Evolutionary conservation across 2,329 filamentous ascomycete genomes (phyloP).

Genomic region (Diaporthe sp.): DNA sequence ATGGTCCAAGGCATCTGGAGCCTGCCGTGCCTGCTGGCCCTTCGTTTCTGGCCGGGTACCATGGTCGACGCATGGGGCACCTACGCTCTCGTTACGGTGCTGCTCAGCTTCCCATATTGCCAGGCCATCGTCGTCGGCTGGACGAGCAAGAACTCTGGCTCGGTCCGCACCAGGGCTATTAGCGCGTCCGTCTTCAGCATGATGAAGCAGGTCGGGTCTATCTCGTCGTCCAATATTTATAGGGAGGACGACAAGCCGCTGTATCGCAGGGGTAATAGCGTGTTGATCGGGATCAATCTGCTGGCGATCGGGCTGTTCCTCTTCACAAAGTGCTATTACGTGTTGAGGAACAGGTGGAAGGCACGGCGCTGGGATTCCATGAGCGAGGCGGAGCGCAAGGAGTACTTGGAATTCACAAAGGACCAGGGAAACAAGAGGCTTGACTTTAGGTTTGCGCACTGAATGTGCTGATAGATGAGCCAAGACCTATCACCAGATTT

Average conservation of each 20-base stretch:
- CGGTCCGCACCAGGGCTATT: constrained; percentile 72
- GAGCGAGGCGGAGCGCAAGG: constrained; percentile 60
- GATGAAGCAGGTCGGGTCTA: constrained; percentile 38
- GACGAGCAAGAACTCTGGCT: constrained; percentile 71
- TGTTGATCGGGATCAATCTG: constrained; percentile 64
- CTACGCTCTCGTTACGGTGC: constrained; percentile 62
- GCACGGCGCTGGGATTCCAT: constrained; percentile 63
- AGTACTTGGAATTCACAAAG: constrained; percentile 62
- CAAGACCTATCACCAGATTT: no score
- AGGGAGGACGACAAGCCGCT: constrained; percentile 66
- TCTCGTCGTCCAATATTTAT: constrained; percentile 60
- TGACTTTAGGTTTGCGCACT: constrained; percentile 59
- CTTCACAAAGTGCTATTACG: constrained; percentile 67
- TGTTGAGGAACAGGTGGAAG: constrained; percentile 62
- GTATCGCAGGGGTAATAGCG: constrained; percentile 68
- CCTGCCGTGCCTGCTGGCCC: constrained; percentile 66
- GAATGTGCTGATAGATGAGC: background rate
- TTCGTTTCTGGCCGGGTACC: constrained; percentile 61
- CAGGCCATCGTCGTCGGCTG: constrained; percentile 73
- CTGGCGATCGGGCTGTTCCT: constrained; percentile 66
- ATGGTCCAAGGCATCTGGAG: constrained; percentile 66
- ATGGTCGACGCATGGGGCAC: constrained; percentile 63
- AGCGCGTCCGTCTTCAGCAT: constrained; percentile 71
- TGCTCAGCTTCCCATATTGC: constrained; percentile 69
- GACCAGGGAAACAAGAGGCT: constrained; percentile 61